Evolutionary conservation across 1,139 yeast genomes (phyloP).

Genomic region (Lodderomyces jiufengensis): DNA sequence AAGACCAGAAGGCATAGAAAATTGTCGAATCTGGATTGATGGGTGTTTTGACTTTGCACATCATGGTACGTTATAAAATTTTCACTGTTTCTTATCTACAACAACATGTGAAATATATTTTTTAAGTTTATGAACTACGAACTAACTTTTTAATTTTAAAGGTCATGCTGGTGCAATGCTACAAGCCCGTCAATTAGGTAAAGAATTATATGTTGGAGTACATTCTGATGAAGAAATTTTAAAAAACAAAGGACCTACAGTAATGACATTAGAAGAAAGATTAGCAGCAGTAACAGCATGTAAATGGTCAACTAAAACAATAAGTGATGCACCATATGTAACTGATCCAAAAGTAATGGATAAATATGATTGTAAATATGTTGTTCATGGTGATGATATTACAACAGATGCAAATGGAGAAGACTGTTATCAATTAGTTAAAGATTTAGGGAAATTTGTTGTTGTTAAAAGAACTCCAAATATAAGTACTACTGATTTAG

Average conservation of each 20-base stretch:
- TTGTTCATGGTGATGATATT: conserved; percentile 96
- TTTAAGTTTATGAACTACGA: too few relatives aligned
- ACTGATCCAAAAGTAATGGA: conserved; percentile 84
- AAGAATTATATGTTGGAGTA: conserved; percentile 77
- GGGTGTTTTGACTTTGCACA: conserved; percentile 98
- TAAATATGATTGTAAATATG: conserved; percentile 70
- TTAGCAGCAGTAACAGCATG: conserved; percentile 82
- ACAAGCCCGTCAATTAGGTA: conserved; percentile 81
- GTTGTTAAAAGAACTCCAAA: conserved; percentile 92
- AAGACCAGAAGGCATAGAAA: conserved; percentile 45
- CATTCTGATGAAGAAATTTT: conserved; percentile 87
- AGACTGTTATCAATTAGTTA: conserved; percentile 83
- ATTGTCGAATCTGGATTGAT: conserved; percentile 76
- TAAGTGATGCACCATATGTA: conserved; percentile 89
- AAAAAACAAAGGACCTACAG: conserved; percentile 87
- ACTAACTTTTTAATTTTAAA: conserved; percentile 15
- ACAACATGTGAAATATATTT: too few relatives aligned
- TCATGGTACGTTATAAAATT: conserved; percentile 58
- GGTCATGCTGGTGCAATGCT: conserved; percentile 95
- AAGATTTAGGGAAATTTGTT: conserved; percentile 79
- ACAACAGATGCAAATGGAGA: conserved; percentile 94
- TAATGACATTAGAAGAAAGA: conserved; percentile 80
- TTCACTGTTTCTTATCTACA: too few relatives aligned
- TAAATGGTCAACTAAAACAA: conserved; percentile 77
- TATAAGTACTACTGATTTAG: conserved; percentile 91